Base-by-base conservation (phyloP, 2,329 filamentous ascomycete species). In the Neurospora sp. region DNA sequence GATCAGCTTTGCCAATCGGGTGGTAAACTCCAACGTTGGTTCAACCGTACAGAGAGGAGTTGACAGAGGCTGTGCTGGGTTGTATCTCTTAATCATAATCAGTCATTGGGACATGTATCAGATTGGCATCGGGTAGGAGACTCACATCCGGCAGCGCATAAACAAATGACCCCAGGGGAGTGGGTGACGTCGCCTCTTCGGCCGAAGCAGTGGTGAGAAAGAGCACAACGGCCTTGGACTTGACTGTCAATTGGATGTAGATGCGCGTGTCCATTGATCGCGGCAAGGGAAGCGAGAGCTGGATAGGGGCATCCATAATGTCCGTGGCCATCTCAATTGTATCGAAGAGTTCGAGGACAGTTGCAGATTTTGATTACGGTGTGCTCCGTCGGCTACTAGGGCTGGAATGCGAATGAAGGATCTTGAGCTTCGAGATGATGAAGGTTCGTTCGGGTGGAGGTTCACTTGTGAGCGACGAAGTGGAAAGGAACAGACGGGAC, bases 61-160 rank as follows among this genome's bases (percentile, higher is more conserved):
- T 70, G 90, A 90, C 73, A 97, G 80, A 73, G 92, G 86, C 78
- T 92, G 86, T 74, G 80, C 80, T 73, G 86, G 80, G 71, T 86
- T 82, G 76, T 84, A 83, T 78, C 80, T 82, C 85, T 87, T 75
- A 17, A 8, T 33, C 13, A 39, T 28, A 33, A n/a, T 67, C n/a
- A 69, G 36, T 58, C 66, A 40, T 69, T 66, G 39, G 38, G 43
- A n/a, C 5, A 10, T 66, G 67, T 58, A 66, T 58, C 62, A 17
- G 46, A 70, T 40, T 67, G 43, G 66, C 67, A 7, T n/a, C 67
- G 36, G 46, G 23, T 69, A 36, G 36, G 15, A 17, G 3, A 78
- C 82, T 76, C 82, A 97, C 96, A 81, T 97, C 91, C 17, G 96
- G 95, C 79, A 99, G 87, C 2, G 94, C 92, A 78, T 97, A 98